Percentiles rank a stretch among this genome's conserved stretches.
Conservation (phyloP, 2,329 filamentous ascomycete genomes). For the Chaetomium olivaceum region DNA sequence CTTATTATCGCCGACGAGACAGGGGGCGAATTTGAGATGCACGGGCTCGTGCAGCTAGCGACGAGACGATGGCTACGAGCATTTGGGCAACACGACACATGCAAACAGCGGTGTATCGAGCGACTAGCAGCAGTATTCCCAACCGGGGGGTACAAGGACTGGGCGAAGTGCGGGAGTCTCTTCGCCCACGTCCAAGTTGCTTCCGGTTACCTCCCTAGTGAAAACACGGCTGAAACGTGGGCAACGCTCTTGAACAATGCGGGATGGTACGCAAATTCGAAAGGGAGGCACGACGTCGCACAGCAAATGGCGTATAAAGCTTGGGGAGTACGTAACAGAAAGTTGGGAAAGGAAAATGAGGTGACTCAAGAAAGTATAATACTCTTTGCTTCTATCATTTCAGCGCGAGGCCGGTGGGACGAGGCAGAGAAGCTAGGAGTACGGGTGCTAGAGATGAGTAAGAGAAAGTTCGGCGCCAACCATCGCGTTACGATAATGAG, state of each 20-base stretch:
- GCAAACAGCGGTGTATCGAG: conserved; percentile 36
- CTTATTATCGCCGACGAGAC: conserved; percentile 36
- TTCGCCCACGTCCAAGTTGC: too few species aligned
- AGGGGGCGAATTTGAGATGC: conserved; percentile 43
- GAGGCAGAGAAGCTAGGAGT: too few species aligned
- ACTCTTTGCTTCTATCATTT: conserved; percentile 12
- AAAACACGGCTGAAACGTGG: too few species aligned
- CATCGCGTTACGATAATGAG: too few species aligned
- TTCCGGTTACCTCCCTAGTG: too few species aligned
- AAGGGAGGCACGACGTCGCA: conserved; percentile 25
- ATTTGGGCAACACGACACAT: conserved; percentile 34
- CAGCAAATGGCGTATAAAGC: conserved; percentile 22
- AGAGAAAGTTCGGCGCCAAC: conserved; percentile 21
- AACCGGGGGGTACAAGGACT: too few species aligned
- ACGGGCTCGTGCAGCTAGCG: conserved; percentile 44
- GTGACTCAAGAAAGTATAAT: conserved; percentile 16
- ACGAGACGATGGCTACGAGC: conserved; percentile 39
- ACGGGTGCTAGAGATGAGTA: conserved; percentile 8
- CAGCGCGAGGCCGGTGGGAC: background rate
- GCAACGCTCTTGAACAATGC: too few species aligned
- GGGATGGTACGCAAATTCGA: too few species aligned
- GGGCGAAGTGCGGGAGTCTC: too few species aligned
- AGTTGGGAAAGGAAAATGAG: conserved; percentile 16
- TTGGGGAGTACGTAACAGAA: conserved; percentile 12
- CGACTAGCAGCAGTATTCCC: too few species aligned